These are phyloP conservation scores for Thinopyrum obtusiflorum DNA, from an alignment of 202 grass and related monocot genomes.

Conservation along the genomic window DNA sequence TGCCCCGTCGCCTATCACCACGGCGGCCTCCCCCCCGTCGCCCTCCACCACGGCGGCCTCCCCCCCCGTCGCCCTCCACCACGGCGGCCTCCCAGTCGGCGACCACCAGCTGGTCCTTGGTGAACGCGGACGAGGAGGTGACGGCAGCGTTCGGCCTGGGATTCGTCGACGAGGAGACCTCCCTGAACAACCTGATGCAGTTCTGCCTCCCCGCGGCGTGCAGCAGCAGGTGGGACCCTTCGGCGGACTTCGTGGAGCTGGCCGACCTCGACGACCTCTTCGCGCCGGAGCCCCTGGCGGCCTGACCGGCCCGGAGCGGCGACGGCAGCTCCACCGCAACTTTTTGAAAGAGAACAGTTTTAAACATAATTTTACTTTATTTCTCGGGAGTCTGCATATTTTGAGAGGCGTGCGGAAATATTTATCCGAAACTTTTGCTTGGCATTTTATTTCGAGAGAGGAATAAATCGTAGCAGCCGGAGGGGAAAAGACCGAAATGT, in stretches of 20 bases:
- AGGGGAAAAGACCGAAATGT: neutral
- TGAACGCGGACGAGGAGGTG: slow-evolving; percentile 14
- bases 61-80: neutral
- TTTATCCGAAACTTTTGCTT: neutral
- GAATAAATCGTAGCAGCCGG: neutral
- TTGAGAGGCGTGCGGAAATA: neutral
- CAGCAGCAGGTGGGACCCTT: neutral
- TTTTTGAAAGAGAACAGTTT: slow-evolving; percentile 10
- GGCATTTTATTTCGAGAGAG: neutral
- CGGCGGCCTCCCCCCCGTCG: neutral
- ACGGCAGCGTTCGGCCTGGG: neutral
- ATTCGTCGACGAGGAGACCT: neutral
- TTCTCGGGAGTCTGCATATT: neutral
- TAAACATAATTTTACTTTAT: neutral
- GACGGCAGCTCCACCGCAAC: neutral
- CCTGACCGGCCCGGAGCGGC: neutral
- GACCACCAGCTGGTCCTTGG: neutral
- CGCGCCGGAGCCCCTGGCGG: slow-evolving; percentile 2
- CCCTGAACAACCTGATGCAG: neutral
- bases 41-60: neutral
- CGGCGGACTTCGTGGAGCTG: neutral
- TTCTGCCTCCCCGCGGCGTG: neutral
- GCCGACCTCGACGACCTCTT: slow-evolving; percentile 21
- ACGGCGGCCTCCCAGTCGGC: neutral
- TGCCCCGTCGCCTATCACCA: neutral